A percentile compares a stretch with the other conserved stretches of the same genome.
phyloP scores from a whole-genome alignment of 441 rosid genomes.

The Adansonia madagascariensis region DNA sequence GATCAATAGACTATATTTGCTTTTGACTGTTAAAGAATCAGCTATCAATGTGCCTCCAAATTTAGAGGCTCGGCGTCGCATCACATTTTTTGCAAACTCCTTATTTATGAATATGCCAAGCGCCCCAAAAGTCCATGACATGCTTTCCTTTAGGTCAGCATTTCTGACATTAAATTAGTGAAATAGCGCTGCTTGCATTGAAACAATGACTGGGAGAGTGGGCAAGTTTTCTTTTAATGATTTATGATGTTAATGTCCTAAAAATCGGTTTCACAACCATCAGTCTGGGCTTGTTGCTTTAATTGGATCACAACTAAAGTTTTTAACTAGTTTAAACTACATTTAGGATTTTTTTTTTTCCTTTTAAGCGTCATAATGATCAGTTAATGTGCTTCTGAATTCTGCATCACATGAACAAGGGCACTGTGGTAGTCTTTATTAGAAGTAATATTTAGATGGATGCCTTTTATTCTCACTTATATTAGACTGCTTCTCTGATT shows the following conservation, averaged over 20 bases:
- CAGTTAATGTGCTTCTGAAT: conserved; percentile 23
- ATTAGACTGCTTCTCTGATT: conserved; percentile 28
- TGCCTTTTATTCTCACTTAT: conserved; percentile 21
- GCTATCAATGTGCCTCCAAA: conserved; percentile 91
- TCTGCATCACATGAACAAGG: background rate
- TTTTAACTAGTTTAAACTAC: conserved; percentile 25
- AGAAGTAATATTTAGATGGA: conserved; percentile 5
- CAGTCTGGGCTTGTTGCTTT: background rate
- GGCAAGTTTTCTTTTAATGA: conserved; percentile 14
- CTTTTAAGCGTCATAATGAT: conserved; percentile 5
- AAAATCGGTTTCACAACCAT: background rate
- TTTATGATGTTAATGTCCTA: conserved; percentile 17
- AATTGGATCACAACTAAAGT: conserved; percentile 15
- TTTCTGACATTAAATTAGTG: conserved; percentile 1
- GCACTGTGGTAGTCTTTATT: conserved; percentile 2
- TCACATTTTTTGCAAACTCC: conserved; percentile 97
- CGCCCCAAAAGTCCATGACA: conserved; percentile 90
- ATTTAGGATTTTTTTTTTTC: conserved; percentile 26
- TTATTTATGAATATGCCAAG: conserved; percentile 91
- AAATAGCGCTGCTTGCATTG: conserved; percentile 5
- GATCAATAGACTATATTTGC: conserved; percentile 81
- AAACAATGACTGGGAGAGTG: conserved; percentile 18
- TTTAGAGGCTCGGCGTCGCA: conserved; percentile 95
- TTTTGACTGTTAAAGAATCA: conserved; percentile 90
- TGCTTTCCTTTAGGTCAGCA: conserved; percentile 88